These are phyloP conservation scores for Ceratocystis eucalypticola DNA, from an alignment of 2,329 filamentous ascomycete species.

Conservation along the genomic window DNA sequence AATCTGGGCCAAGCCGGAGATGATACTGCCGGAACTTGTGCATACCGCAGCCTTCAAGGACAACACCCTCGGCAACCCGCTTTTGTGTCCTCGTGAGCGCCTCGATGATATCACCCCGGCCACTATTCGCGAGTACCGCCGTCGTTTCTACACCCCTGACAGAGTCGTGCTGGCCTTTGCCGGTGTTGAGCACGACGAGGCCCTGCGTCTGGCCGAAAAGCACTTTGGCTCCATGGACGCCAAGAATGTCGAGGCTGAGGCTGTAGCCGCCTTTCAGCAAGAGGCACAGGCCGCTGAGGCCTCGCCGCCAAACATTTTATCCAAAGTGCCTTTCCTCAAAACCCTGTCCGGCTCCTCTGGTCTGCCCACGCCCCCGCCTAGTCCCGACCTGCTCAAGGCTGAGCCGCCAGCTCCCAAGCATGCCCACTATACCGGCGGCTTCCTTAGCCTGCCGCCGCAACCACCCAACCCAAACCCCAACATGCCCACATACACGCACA, in stretches of 20 bases:
- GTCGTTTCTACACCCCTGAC: slow-evolving; percentile 76
- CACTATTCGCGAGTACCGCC: slow-evolving; percentile 65
- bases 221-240: slow-evolving; percentile 82
- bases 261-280: slow-evolving; percentile 31
- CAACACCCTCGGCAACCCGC: slow-evolving; percentile 87
- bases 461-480: slow-evolving; percentile 65
- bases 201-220: slow-evolving; percentile 64
- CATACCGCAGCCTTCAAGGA: slow-evolving; percentile 93
- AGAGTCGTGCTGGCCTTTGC: slow-evolving; percentile 91
- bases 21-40: slow-evolving; percentile 87
- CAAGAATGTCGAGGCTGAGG: slow-evolving; percentile 23
- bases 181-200: slow-evolving; percentile 69
- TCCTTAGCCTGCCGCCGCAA: slow-evolving; percentile 69
- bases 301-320: slow-evolving; percentile 51
- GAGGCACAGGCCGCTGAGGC: slow-evolving; percentile 44
- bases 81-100: slow-evolving; percentile 79
- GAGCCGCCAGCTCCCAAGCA: slow-evolving; percentile 54
- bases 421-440: slow-evolving; percentile 69
- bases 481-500: slow-evolving; percentile 71
- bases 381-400: slow-evolving; percentile 23
- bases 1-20: slow-evolving; percentile 94
- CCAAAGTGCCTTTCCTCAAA: slow-evolving; percentile 80
- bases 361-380: slow-evolving; percentile 32
- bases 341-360: slow-evolving; percentile 62
- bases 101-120: slow-evolving; percentile 58